Percentiles rank a stretch among this genome's conserved stretches.
Evolutionary conservation across 805 yeast genomes (phyloP).

Genomic region (Pichia nanzhaoensis): DNA sequence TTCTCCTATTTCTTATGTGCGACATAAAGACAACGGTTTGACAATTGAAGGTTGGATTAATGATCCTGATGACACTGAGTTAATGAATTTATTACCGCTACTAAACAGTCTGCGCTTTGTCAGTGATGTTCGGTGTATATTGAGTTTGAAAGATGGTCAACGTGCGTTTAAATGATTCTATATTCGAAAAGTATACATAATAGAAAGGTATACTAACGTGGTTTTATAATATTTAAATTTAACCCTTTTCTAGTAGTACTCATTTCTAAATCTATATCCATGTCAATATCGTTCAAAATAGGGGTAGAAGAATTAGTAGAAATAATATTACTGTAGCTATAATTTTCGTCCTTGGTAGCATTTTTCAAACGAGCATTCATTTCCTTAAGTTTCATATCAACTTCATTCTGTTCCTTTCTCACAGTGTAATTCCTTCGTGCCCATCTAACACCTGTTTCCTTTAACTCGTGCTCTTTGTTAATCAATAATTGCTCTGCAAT

Average conservation of each 20-base stretch:
- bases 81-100: slow-evolving; percentile 76
- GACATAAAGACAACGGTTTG: slow-evolving; percentile 82
- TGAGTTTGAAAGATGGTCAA: slow-evolving; percentile 73
- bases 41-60: slow-evolving; percentile 97
- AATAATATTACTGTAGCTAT: neutral
- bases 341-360: neutral
- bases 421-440: neutral
- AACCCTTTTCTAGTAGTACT: slow-evolving; percentile 33
- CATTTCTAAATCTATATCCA: neutral
- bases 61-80: slow-evolving; percentile 85
- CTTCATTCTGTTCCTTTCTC: slow-evolving; percentile 6
- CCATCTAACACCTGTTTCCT: neutral
- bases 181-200: no score
- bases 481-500: neutral
- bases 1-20: slow-evolving; percentile 82
- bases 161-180: slow-evolving; percentile 41
- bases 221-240: slow-evolving; percentile 52
- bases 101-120: slow-evolving; percentile 68
- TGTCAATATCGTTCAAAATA: neutral
- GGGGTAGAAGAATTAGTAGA: neutral
- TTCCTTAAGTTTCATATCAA: slow-evolving; percentile 4
- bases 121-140: slow-evolving; percentile 74
- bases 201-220: slow-evolving; percentile 14
- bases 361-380: slow-evolving; percentile 6
- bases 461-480: neutral